Base-by-base conservation (phyloP, 805 yeast genomes). In the Metahyphopichia silvanorum region DNA sequence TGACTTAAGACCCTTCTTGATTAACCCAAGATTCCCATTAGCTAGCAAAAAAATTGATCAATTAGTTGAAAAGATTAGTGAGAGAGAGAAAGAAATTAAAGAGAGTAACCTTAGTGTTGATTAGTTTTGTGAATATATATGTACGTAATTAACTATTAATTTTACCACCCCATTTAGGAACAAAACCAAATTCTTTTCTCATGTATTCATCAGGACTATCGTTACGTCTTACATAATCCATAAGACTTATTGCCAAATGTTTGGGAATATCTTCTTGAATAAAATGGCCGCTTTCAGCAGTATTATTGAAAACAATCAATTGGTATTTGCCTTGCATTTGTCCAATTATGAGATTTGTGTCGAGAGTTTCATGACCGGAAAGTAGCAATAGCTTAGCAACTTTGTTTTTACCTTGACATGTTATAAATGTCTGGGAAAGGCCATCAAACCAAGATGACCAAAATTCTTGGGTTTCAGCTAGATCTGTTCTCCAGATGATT, bases 321-420 rank as follows among this genome's bases (percentile, higher is more conserved):
- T 94, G 99, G 56, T 83, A 93, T 53, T 79, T 82, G 2, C 99
- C 99, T 60, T 89, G 98, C 98, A 93, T 93, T 58, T 94, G 98
- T 1, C 97, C 99, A 32, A 93, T 79, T 57, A 89, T 87, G 29
- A 93, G 66, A 23, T 75, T 75, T 42, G 82, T 87, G 58, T 93
- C 98, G 19, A 94, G 67, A 14, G 84, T 78, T 44, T 93, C 97
- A 32, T 89, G 83, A 3, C 95, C 95, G 0, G 98, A 94, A 11
- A 94, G 60, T 1, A 93, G 69, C 25, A 93, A 69, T 33, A 93
- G 46, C 47, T 87, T 84, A 1, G 89, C 79, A 6, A 57, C 42
- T 13, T 39, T 43, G 17, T 39, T 35, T 1, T 79, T 42, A 5
- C 45, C 44, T 12, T 53, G 57, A 29, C 72, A 54, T 1, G 35